phyloP scores from a whole-genome alignment of 352 stramenopile species.

The Phytophthora vignae region DNA sequence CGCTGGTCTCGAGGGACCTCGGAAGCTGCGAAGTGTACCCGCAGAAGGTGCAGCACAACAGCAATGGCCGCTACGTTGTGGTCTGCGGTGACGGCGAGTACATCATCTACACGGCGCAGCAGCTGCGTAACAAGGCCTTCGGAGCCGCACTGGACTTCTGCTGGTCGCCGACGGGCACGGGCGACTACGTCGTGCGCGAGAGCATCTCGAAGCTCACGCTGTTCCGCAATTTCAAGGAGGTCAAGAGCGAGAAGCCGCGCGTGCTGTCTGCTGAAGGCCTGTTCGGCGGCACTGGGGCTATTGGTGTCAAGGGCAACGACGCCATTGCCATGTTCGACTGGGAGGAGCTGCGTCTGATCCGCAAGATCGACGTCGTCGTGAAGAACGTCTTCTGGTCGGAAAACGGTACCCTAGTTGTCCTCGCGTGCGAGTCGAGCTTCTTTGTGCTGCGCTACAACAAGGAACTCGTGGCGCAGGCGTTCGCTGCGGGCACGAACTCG shows the following conservation, averaged over 20 bases:
- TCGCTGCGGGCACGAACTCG: slow-evolving; percentile 89
- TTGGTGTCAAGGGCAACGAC: slow-evolving; percentile 97
- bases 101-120: slow-evolving; percentile 99
- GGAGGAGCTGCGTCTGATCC: slow-evolving; percentile 97
- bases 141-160: slow-evolving; percentile 98
- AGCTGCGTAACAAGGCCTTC: slow-evolving; percentile 96
- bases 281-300: slow-evolving; percentile 94
- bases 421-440: slow-evolving; percentile 95
- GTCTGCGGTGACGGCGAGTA: slow-evolving; percentile 99
- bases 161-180: slow-evolving; percentile 96
- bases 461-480: slow-evolving; percentile 86
- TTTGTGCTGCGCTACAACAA: slow-evolving; percentile 98
- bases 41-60: slow-evolving; percentile 98
- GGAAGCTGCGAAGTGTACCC: slow-evolving; percentile 98
- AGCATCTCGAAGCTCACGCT: slow-evolving; percentile 96
- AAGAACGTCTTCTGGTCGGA: slow-evolving; percentile 99
- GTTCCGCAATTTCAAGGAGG: slow-evolving; percentile 99
- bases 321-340: slow-evolving; percentile 99
- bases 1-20: slow-evolving; percentile 91
- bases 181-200: slow-evolving; percentile 99
- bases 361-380: slow-evolving; percentile 98
- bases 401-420: slow-evolving; percentile 94
- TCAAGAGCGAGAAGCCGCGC: slow-evolving; percentile 94
- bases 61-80: slow-evolving; percentile 98
- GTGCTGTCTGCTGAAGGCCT: slow-evolving; percentile 95